Percentiles rank a stretch among this genome's conserved stretches.
Evolutionary conservation across 208 protist species (phyloP).

Genomic region (Trypanosoma conorhini): DNA sequence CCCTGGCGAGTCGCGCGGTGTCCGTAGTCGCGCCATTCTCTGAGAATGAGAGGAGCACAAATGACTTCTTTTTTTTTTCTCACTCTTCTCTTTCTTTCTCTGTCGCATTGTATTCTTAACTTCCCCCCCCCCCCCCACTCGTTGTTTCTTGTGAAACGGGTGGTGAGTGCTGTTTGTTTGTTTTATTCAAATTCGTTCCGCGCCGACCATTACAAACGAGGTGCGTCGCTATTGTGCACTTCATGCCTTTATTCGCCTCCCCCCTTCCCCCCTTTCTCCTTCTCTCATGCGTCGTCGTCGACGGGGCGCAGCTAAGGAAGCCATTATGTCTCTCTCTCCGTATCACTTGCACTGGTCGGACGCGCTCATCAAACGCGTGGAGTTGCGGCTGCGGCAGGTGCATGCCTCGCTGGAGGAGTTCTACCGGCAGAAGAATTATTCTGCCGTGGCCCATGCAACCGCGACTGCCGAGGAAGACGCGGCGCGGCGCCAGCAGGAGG

Average conservation of each 20-base stretch:
- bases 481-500: slow-evolving; percentile 3
- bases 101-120: no score
- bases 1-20: not conserved
- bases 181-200: not conserved
- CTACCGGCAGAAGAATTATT: slow-evolving; percentile 59
- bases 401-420: slow-evolving; percentile 63
- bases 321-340: slow-evolving; percentile 58
- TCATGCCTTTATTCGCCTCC: slow-evolving; percentile 19
- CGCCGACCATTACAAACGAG: not conserved
- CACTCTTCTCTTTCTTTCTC: not conserved
- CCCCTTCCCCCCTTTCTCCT: slow-evolving; percentile 20
- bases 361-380: slow-evolving; percentile 61
- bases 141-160: not conserved
- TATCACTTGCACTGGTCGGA: slow-evolving; percentile 84
- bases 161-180: slow-evolving; percentile 2
- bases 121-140: no score
- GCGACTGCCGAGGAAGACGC: slow-evolving; percentile 25
- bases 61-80: not conserved
- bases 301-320: slow-evolving; percentile 1
- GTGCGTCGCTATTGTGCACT: slow-evolving; percentile 10
- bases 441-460: slow-evolving; percentile 10
- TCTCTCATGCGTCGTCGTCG: slow-evolving; percentile 10
- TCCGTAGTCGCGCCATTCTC: slow-evolving; percentile 18
- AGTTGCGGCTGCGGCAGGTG: slow-evolving; percentile 70
- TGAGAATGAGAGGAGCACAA: not conserved